These are phyloP conservation scores for Scheffersomyces titani DNA, from an alignment of 1,139 yeast genomes.

Conservation along the genomic window DNA sequence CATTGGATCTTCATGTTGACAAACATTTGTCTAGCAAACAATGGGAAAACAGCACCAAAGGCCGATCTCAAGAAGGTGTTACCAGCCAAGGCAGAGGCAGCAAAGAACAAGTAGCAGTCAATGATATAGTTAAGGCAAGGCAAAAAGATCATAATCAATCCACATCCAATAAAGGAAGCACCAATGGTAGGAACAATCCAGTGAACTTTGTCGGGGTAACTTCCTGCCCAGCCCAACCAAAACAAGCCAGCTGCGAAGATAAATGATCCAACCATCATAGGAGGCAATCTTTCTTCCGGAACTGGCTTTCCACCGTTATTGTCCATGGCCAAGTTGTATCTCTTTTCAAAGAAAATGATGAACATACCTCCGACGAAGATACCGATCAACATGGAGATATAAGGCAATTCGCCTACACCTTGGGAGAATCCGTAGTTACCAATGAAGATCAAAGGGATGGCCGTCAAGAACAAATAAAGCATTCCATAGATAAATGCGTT, in stretches of 20 bases:
- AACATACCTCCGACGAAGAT: conserved; percentile 55
- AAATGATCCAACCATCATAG: conserved; percentile 70
- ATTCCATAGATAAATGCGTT: conserved; percentile 86
- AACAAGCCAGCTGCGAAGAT: conserved; percentile 75
- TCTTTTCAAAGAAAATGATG: conserved; percentile 28
- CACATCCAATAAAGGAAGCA: conserved; percentile 71
- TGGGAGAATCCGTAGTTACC: conserved; percentile 55
- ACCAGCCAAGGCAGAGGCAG: conserved; percentile 91
- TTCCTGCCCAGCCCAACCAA: conserved; percentile 88
- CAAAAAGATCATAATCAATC: conserved; percentile 72
- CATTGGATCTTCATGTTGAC: conserved; percentile 71
- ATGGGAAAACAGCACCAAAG: conserved; percentile 54
- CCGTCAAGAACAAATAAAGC: conserved; percentile 73
- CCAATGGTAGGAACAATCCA: conserved; percentile 88
- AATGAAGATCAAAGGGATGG: conserved; percentile 73
- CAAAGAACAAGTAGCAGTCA: conserved; percentile 74
- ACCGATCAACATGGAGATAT: conserved; percentile 63
- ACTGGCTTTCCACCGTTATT: conserved; percentile 59
- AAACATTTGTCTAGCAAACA: conserved; percentile 68
- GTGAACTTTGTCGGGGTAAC: conserved; percentile 63
- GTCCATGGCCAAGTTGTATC: conserved; percentile 33
- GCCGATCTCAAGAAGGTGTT: conserved; percentile 74
- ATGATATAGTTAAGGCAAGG: conserved; percentile 79
- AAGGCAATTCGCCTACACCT: conserved; percentile 65
- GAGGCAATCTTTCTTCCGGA: conserved; percentile 79